Base-by-base conservation (phyloP, 805 yeast genomes). In the Hermanozyma aechmeae region DNA sequence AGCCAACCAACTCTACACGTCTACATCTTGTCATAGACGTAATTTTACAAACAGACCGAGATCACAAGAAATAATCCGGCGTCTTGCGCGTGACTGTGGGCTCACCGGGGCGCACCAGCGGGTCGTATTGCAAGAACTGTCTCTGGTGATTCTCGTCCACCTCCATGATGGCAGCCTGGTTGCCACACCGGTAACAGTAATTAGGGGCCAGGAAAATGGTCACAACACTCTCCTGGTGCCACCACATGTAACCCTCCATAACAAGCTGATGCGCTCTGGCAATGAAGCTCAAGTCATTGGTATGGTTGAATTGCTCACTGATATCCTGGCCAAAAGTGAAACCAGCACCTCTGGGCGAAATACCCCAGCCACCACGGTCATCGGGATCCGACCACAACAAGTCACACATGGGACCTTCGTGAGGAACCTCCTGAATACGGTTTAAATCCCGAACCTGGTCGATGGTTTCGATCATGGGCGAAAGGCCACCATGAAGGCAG, bases 381-480 rank as follows among this genome's bases (percentile, higher is more conserved):
- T 87, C 96, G 16, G 96, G 96, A 57, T 87, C 96, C 3, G 95
- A 83, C 96, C 96, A 87, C 42, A 87, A 65, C 46, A 87, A 67
- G 55, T 87, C 96, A 61, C 96, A 87, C 95, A 87, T 85, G 38
- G 95, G 94, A 25, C 96, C 96, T 56, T 87, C 96, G 51, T 86
- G 96, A 23, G 96, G 96, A 27, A 87, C 95, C 61, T 86, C 96
- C 61, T 86, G 96, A 50, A 82, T 73, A 66, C 96, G 73, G 62
- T 85, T 85, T 43, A 86, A 66, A 47, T 80, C 92, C 52, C 95
- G 72, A 19, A 86, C 92, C 60, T 87, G 95, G 55, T 86, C 95
- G 40, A 86, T 76, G 17, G 93, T 78, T 58, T 84, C 95, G 54
- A 86, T 82, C 83, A 83, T 80, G 46, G 96, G 96, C 16, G 95